phyloP scores from a whole-genome alignment of 2,329 filamentous ascomycete genomes.

The Penicillium thymicola region DNA sequence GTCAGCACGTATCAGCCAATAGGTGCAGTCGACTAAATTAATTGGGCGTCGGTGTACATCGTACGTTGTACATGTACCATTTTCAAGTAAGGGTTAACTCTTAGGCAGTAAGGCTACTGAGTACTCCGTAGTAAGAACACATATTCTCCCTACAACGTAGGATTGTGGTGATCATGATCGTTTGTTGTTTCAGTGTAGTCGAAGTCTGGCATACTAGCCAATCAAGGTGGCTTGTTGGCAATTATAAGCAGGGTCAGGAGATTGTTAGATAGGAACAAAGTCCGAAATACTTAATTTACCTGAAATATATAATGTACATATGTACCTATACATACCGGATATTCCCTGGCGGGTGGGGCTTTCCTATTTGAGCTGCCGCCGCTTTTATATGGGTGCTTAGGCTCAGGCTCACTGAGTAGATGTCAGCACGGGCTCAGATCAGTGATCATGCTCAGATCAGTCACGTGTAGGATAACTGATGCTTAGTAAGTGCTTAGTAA shows the following conservation, averaged over 20 bases:
- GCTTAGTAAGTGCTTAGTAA: no score
- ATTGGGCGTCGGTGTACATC: constrained; percentile 1
- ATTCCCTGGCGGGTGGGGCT: no score
- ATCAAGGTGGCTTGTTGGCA: background rate
- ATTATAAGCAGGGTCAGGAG: background rate
- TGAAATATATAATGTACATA: background rate
- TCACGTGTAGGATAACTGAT: no score
- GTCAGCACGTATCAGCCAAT: constrained; percentile 6
- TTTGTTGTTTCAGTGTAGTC: background rate
- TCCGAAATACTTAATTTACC: background rate
- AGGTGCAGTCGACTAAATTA: constrained; percentile 3
- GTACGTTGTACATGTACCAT: background rate
- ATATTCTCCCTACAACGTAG: background rate
- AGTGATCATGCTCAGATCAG: no score
- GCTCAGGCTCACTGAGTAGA: no score
- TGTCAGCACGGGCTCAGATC: no score
- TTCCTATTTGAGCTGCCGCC: no score
- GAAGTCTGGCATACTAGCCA: background rate
- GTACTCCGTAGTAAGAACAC: background rate
- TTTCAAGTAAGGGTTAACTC: background rate
- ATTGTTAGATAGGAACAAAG: background rate
- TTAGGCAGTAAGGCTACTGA: background rate
- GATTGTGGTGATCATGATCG: background rate
- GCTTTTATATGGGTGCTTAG: no score
- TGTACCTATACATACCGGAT: no score